Conservation (phyloP, 805 yeast genomes). For the Zygosaccharomyces rouxii region DNA sequence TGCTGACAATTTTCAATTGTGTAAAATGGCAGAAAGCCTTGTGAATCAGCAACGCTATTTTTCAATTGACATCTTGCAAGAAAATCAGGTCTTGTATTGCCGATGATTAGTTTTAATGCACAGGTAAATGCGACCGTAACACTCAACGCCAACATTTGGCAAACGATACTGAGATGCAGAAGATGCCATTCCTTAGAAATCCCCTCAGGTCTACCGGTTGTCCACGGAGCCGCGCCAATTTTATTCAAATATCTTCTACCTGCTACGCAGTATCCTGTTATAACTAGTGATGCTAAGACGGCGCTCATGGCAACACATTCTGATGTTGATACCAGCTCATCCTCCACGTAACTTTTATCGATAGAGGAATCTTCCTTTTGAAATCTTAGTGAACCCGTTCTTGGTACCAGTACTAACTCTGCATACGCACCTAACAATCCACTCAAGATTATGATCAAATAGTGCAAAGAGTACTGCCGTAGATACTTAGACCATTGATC, state of each 20-base stretch:
- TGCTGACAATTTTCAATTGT: conserved; percentile 22
- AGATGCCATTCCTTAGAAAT: conserved; percentile 24
- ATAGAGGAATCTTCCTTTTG: conserved; percentile 17
- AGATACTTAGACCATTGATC: conserved; percentile 8
- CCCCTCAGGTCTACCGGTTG: conserved; percentile 15
- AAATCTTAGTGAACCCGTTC: conserved; percentile 14
- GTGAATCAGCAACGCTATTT: conserved; percentile 1
- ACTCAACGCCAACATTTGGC: conserved; percentile 20
- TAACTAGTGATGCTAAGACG: conserved; percentile 10
- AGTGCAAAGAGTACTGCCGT: conserved; percentile 12
- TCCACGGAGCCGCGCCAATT: conserved; percentile 8
- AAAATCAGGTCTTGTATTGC: conserved; percentile 32
- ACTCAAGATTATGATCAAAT: conserved; percentile 14
- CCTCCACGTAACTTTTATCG: conserved; percentile 16
- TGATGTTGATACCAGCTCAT: conserved; percentile 22
- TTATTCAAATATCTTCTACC: conserved; percentile 10
- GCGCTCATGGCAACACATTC: conserved; percentile 22
- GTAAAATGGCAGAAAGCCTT: conserved; percentile 6
- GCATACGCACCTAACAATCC: conserved; percentile 14
- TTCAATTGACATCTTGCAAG: conserved; percentile 25
- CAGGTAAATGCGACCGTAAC: conserved; percentile 28
- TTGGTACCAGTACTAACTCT: conserved; percentile 19
- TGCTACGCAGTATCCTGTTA: conserved; percentile 18
- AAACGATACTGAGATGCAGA: conserved; percentile 21
- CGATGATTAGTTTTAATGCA: conserved; percentile 24